Evolutionary conservation across 495 filamentous ascomycete genomes (phyloP).

Genomic region (Aspergillus mulundensis): DNA sequence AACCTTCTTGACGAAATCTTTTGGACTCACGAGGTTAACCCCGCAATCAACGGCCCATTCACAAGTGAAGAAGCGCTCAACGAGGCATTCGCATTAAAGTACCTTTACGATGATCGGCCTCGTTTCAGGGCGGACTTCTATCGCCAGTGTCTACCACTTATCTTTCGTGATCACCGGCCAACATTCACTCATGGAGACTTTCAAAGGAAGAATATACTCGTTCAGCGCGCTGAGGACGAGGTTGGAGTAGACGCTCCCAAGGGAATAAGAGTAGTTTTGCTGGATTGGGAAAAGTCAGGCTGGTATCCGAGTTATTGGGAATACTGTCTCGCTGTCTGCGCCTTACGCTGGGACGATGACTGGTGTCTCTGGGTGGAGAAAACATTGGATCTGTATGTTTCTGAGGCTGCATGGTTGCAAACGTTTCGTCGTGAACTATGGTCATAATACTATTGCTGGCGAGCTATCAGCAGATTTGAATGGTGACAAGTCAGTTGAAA

Average conservation of each 20-base stretch:
- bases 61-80: slow-evolving; percentile 25
- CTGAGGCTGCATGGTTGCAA: slow-evolving; percentile 4
- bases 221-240: neutral
- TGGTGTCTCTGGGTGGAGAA: slow-evolving; percentile 8
- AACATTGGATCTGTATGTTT: slow-evolving; percentile 1
- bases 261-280: slow-evolving; percentile 28
- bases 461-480: neutral
- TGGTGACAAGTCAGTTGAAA: neutral
- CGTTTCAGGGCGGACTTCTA: slow-evolving; percentile 29
- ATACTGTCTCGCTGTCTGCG: slow-evolving; percentile 29
- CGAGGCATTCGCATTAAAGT: slow-evolving; percentile 28
- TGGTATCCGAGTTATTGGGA: slow-evolving; percentile 45
- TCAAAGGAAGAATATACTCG: slow-evolving; percentile 20
- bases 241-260: slow-evolving; percentile 16
- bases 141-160: slow-evolving; percentile 25
- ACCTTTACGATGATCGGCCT: slow-evolving; percentile 18
- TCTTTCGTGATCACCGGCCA: slow-evolving; percentile 14
- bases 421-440: slow-evolving; percentile 1
- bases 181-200: slow-evolving; percentile 23
- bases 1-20: slow-evolving; percentile 32
- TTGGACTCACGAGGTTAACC: slow-evolving; percentile 15
- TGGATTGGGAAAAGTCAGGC: slow-evolving; percentile 43
- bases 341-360: slow-evolving; percentile 3
- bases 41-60: slow-evolving; percentile 30
- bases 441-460: neutral